Conservation (phyloP, 495 filamentous ascomycete genomes). For the Hypoxylon crocopeplum region DNA sequence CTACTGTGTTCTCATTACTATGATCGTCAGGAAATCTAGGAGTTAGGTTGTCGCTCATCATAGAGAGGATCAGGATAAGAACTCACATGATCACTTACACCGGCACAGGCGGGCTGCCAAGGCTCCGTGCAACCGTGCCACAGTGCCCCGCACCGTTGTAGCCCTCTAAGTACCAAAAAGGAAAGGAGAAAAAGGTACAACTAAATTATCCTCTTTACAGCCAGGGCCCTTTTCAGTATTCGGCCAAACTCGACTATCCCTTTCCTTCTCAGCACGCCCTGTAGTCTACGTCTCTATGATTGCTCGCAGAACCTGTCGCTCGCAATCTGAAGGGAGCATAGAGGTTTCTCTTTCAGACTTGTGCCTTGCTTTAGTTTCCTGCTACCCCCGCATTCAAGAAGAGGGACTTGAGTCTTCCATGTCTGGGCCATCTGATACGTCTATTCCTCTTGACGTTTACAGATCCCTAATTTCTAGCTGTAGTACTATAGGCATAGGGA, state of each 20-base stretch:
- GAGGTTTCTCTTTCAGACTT: conserved; percentile 21
- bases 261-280: conserved; percentile 13
- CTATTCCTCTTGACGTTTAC: conserved; percentile 6
- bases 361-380: conserved; percentile 28
- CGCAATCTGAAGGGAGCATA: conserved; percentile 21
- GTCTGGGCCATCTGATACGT: conserved; percentile 13
- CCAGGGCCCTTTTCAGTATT: conserved; percentile 19
- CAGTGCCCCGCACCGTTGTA: conserved; percentile 17
- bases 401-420: conserved; percentile 16
- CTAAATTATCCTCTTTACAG: conserved; percentile 4
- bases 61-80: neutral
- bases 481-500: conserved; percentile 17
- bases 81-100: conserved; percentile 29
- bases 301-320: conserved; percentile 14
- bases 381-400: conserved; percentile 16
- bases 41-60: too few relatives aligned
- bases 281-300: conserved; percentile 2
- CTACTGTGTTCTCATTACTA: too few relatives aligned
- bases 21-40: too few relatives aligned
- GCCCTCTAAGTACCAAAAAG: conserved; percentile 12
- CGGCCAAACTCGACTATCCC: conserved; percentile 20
- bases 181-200: conserved; percentile 10
- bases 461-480: conserved; percentile 20
- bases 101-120: conserved; percentile 21
- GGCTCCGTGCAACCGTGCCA: conserved; percentile 7